Percentiles rank a stretch among this genome's conserved stretches.
Conservation (phyloP, 768 basidiomycete genomes). For the Mycena kentingensis region DNA sequence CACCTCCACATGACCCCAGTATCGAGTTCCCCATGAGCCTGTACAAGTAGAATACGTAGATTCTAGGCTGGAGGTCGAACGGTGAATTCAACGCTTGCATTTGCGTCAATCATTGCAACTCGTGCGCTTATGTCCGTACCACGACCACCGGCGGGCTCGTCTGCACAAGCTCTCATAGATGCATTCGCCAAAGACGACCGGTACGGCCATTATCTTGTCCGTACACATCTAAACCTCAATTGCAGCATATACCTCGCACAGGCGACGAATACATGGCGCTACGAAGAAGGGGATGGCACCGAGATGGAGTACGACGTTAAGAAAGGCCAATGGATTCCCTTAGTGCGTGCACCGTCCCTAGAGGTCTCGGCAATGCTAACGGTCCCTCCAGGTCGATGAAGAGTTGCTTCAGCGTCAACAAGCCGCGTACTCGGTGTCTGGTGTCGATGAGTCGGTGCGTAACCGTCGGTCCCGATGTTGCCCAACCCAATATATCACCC, state of each 20-base stretch:
- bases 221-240: conserved; percentile 13
- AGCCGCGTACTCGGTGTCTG: conserved; percentile 89
- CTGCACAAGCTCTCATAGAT: conserved; percentile 57
- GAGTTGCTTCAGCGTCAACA: conserved; percentile 88
- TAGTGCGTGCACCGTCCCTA: conserved; percentile 57
- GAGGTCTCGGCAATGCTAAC: not conserved
- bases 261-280: conserved; percentile 76
- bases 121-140: conserved; percentile 42
- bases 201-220: conserved; percentile 29
- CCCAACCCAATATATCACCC: conserved; percentile 22
- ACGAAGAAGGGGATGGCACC: conserved; percentile 87
- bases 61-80: not conserved
- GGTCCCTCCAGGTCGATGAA: conserved; percentile 70
- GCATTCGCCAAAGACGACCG: conserved; percentile 81
- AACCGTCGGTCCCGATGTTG: conserved; percentile 28
- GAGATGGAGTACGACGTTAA: conserved; percentile 85
- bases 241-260: conserved; percentile 76
- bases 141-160: conserved; percentile 56
- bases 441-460: conserved; percentile 88
- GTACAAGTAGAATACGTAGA: conserved; percentile 44
- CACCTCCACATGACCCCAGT: conserved; percentile 81
- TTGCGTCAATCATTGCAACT: conserved; percentile 5
- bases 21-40: conserved; percentile 85
- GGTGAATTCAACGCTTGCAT: not conserved
- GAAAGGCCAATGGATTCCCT: conserved; percentile 79